These are phyloP conservation scores for Nevesoporus exiguus DNA, from an alignment of 768 basidiomycete species.

Conservation along the genomic window DNA sequence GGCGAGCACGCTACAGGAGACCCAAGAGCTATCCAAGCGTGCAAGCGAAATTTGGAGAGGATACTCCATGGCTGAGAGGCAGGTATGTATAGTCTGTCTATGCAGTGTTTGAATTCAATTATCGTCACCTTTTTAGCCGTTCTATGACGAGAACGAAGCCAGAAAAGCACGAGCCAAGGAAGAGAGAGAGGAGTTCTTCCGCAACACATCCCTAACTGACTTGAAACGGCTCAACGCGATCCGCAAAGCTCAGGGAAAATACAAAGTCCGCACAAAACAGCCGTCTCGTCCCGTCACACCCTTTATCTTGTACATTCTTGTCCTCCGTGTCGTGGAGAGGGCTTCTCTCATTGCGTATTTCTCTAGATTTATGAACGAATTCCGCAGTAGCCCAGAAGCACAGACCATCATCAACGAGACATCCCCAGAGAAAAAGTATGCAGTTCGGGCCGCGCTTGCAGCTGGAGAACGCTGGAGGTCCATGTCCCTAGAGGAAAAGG, in stretches of 20 bases:
- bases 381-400: conserved; percentile 17
- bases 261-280: conserved; percentile 7
- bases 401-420: conserved; percentile 11
- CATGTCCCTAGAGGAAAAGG: conserved; percentile 21
- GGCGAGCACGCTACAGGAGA: background rate
- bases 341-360: background rate
- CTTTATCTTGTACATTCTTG: conserved; percentile 25
- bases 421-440: background rate
- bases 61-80: conserved; percentile 34
- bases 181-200: conserved; percentile 29
- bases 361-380: conserved; percentile 21
- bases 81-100: conserved; percentile 25
- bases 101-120: background rate
- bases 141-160: conserved; percentile 17
- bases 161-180: conserved; percentile 18
- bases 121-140: conserved; percentile 20
- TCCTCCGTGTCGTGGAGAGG: background rate
- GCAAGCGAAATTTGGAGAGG: conserved; percentile 30
- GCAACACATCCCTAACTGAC: conserved; percentile 13
- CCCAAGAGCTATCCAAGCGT: conserved; percentile 13
- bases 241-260: conserved; percentile 27
- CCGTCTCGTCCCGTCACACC: conserved; percentile 5
- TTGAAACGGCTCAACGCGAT: conserved; percentile 33
- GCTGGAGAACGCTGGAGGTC: conserved; percentile 30
- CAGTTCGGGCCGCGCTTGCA: conserved; percentile 6